A percentile compares a stretch with the other conserved stretches of the same genome.
phyloP scores from a whole-genome alignment of 495 filamentous ascomycete species.

The Tuber indicum region DNA sequence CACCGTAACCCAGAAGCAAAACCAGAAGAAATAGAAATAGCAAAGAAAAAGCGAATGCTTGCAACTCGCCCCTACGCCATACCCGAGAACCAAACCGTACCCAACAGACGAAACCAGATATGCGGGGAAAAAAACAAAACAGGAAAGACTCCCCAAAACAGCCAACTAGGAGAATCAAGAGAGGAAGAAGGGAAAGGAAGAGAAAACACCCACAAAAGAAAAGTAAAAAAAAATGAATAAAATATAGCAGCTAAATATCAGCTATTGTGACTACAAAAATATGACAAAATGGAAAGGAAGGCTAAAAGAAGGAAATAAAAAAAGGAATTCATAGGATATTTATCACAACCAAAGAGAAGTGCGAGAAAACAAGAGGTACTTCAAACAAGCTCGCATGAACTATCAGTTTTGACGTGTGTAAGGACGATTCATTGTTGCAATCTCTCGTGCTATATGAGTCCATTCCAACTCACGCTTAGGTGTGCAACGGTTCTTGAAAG shows the following conservation, averaged over 20 bases:
- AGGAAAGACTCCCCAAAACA: neutral
- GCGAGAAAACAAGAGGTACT: slow-evolving; percentile 26
- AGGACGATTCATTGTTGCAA: slow-evolving; percentile 93
- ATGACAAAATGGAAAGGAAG: slow-evolving; percentile 14
- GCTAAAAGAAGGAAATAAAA: slow-evolving; percentile 24
- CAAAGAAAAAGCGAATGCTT: slow-evolving; percentile 2
- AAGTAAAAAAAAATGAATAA: neutral
- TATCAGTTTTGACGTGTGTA: slow-evolving; percentile 49
- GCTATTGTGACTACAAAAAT: neutral
- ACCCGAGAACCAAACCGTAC: slow-evolving; percentile 11
- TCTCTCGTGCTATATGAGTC: slow-evolving; percentile 77
- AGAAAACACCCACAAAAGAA: neutral
- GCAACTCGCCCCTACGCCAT: slow-evolving; percentile 3
- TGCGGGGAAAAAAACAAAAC: slow-evolving; percentile 32
- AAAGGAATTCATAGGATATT: slow-evolving; percentile 16
- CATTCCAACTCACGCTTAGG: slow-evolving; percentile 79
- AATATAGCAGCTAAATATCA: neutral
- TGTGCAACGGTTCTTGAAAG: slow-evolving; percentile 41
- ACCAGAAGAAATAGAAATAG: neutral
- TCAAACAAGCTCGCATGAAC: slow-evolving; percentile 6
- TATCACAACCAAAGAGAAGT: slow-evolving; percentile 1
- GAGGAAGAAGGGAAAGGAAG: neutral
- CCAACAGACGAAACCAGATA: slow-evolving; percentile 23
- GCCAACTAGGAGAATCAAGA: neutral
- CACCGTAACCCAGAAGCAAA: slow-evolving; percentile 1